Percentiles rank a stretch among this genome's conserved stretches.
Conservation (phyloP, 2,329 filamentous ascomycete genomes). For the Leptosphaerulina australis region DNA sequence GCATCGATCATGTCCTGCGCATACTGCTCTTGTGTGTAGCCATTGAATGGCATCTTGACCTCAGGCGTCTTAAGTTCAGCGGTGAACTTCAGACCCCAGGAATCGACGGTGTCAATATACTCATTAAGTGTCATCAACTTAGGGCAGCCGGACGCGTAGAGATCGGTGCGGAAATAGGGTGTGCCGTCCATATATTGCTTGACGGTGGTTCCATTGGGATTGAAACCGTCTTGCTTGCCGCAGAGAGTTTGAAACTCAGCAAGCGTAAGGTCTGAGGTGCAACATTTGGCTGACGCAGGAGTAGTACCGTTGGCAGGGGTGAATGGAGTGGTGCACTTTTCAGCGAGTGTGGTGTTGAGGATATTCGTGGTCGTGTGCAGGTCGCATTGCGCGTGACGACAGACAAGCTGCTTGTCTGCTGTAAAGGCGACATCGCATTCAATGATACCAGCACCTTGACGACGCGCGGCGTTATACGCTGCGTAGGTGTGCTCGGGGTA, state of each 20-base stretch:
- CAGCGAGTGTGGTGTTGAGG: constrained; percentile 44
- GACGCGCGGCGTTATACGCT: constrained; percentile 40
- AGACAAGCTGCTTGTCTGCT: constrained; percentile 47
- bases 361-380: constrained; percentile 49
- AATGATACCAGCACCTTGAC: constrained; percentile 46
- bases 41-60: constrained; percentile 72
- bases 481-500: constrained; percentile 47
- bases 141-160: constrained; percentile 66
- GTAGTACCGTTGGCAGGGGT: constrained; percentile 40
- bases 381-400: constrained; percentile 48
- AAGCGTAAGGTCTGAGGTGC: constrained; percentile 72
- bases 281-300: constrained; percentile 68
- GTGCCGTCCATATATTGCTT: constrained; percentile 65
- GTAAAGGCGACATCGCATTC: constrained; percentile 50
- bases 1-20: constrained; percentile 65
- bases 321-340: constrained; percentile 48
- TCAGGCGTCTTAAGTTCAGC: constrained; percentile 64
- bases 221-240: constrained; percentile 68
- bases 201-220: constrained; percentile 65
- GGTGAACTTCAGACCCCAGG: constrained; percentile 61
- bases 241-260: constrained; percentile 71
- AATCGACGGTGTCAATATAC: constrained; percentile 66
- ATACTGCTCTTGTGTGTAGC: constrained; percentile 69
- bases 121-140: constrained; percentile 66
- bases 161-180: constrained; percentile 66